These are phyloP conservation scores for Castanea mollissima DNA, from an alignment of 306 rosid species.

Conservation along the genomic window DNA sequence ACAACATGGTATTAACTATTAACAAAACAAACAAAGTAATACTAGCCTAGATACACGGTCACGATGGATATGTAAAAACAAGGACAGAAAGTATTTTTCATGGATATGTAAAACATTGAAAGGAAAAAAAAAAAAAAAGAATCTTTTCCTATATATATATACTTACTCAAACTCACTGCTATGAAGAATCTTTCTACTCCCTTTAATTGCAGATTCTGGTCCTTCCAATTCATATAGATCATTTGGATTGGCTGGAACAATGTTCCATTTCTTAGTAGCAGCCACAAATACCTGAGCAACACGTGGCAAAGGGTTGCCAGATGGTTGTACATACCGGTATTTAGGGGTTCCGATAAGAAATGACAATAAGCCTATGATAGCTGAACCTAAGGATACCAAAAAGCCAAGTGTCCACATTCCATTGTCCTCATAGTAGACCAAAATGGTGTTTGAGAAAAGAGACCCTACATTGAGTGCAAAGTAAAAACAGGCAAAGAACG, in stretches of 20 bases:
- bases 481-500: slow-evolving; percentile 56
- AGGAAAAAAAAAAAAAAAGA: no score
- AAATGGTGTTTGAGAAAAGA: slow-evolving; percentile 53
- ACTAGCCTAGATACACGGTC: not conserved
- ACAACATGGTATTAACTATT: not conserved
- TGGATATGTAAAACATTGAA: no score
- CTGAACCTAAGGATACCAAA: slow-evolving; percentile 37
- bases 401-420: slow-evolving; percentile 59
- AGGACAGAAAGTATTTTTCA: not conserved
- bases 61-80: no score
- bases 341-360: slow-evolving; percentile 29
- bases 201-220: slow-evolving; percentile 48
- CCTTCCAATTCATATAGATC: slow-evolving; percentile 54
- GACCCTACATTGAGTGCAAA: slow-evolving; percentile 61
- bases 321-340: slow-evolving; percentile 33
- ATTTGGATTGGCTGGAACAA: slow-evolving; percentile 2
- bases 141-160: not conserved
- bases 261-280: slow-evolving; percentile 37
- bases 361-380: slow-evolving; percentile 36
- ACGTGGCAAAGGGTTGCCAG: slow-evolving; percentile 51
- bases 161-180: slow-evolving; percentile 36
- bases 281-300: slow-evolving; percentile 48
- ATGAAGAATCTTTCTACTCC: slow-evolving; percentile 55
- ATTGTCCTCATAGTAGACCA: slow-evolving; percentile 47
- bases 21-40: no score